phyloP scores from a whole-genome alignment of 2,329 filamentous ascomycete genomes.

The Fusarium sp. region DNA sequence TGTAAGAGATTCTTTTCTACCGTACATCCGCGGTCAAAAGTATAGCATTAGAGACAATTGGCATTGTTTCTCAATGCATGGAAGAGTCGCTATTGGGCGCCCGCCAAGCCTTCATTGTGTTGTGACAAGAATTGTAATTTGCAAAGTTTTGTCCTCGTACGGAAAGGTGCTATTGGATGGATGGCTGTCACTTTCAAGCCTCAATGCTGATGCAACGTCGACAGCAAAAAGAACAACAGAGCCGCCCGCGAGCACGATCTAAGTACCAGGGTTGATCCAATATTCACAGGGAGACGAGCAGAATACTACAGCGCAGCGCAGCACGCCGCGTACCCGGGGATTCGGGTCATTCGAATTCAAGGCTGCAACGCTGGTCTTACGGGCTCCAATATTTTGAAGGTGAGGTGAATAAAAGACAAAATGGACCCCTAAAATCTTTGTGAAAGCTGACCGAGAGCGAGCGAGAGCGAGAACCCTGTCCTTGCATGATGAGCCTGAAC shows the following conservation, averaged over 20 bases:
- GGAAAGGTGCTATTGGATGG: constrained; percentile 25
- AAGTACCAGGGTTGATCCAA: constrained; percentile 17
- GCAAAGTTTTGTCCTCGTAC: constrained; percentile 18
- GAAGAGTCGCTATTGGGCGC: constrained; percentile 18
- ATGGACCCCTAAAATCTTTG: constrained; percentile 31
- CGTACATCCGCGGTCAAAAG: not conserved
- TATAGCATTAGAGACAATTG: not conserved
- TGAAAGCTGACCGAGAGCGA: constrained; percentile 19
- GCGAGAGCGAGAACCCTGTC: constrained; percentile 28
- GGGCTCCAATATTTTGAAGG: constrained; percentile 16
- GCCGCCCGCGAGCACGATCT: constrained; percentile 34
- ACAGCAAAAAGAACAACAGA: constrained; percentile 14
- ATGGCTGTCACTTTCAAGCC: constrained; percentile 39
- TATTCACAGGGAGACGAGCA: constrained; percentile 10
- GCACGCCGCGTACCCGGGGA: constrained; percentile 35
- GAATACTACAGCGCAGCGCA: constrained; percentile 13
- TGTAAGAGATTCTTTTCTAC: not conserved
- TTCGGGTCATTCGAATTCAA: constrained; percentile 35
- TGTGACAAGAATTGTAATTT: constrained; percentile 7
- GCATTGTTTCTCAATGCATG: not conserved
- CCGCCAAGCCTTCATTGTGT: constrained; percentile 7
- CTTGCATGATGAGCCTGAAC: constrained; percentile 45
- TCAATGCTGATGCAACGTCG: constrained; percentile 20
- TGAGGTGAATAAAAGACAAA: not conserved
- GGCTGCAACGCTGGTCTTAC: constrained; percentile 32